Percentiles rank a stretch among this genome's conserved stretches.
Evolutionary conservation across 192 early-diverging fungal species (phyloP).

Genomic region (Coemansia furcata): DNA sequence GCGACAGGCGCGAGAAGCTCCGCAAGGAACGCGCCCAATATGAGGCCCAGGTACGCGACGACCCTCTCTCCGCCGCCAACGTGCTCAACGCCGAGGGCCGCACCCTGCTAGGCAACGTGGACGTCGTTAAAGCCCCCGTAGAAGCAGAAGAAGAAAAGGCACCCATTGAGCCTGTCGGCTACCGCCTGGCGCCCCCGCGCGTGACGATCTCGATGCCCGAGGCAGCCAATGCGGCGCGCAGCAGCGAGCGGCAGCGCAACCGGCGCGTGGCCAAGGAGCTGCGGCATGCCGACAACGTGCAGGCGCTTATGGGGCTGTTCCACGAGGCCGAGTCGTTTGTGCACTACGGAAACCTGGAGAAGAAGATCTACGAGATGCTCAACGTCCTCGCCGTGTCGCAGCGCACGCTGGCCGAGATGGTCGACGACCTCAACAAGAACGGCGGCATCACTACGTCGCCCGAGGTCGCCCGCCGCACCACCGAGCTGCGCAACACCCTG

Average conservation of each 20-base stretch:
- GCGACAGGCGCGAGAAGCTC: constrained; percentile 21
- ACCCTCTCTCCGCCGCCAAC: constrained; percentile 51
- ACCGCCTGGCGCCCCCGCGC: constrained; percentile 33
- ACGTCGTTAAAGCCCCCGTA: background rate
- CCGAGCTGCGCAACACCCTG: constrained; percentile 37
- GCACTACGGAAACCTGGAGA: constrained; percentile 34
- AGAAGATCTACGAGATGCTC: constrained; percentile 23
- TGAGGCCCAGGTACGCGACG: constrained; percentile 27
- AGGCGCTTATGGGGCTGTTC: constrained; percentile 45
- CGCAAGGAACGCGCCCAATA: constrained; percentile 24
- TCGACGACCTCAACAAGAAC: constrained; percentile 21
- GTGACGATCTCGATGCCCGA: constrained; percentile 28
- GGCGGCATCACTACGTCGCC: constrained; percentile 17
- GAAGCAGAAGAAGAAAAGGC: background rate
- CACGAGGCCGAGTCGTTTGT: constrained; percentile 42
- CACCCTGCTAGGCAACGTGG: constrained; percentile 30
- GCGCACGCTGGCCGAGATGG: constrained; percentile 32
- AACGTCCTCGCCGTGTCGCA: constrained; percentile 17
- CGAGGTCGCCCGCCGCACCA: constrained; percentile 22
- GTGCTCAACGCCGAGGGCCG: constrained; percentile 50
- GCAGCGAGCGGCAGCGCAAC: constrained; percentile 31
- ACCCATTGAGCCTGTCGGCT: constrained; percentile 14
- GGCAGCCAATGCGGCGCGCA: constrained; percentile 35
- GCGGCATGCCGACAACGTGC: constrained; percentile 38
- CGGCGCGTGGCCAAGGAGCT: constrained; percentile 5